Percentiles rank a stretch among this genome's conserved stretches.
Conservation (phyloP, 495 filamentous ascomycete genomes). For the Physcia stellaris region DNA sequence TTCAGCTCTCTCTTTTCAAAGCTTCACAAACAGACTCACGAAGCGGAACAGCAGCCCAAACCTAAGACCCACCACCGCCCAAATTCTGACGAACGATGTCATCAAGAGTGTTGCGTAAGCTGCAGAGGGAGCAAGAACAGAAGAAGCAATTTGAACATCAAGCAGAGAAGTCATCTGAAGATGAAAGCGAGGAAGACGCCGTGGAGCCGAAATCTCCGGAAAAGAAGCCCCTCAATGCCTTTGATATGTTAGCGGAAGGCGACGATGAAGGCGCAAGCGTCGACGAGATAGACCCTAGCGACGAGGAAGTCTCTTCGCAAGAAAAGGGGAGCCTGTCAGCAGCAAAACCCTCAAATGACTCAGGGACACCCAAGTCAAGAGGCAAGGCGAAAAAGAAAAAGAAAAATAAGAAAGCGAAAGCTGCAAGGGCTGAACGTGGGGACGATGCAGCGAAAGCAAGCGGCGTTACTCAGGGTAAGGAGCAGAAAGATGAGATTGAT, state of each 20-base stretch:
- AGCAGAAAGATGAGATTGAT: slow-evolving; percentile 69
- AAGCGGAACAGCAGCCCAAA: no score
- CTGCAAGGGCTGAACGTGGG: slow-evolving; percentile 15
- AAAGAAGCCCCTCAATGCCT: slow-evolving; percentile 32
- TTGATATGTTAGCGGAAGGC: slow-evolving; percentile 26
- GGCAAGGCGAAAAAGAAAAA: slow-evolving; percentile 14
- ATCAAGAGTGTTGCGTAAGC: slow-evolving; percentile 62
- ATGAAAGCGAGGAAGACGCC: slow-evolving; percentile 36
- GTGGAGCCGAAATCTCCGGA: slow-evolving; percentile 20
- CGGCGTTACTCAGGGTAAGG: slow-evolving; percentile 15
- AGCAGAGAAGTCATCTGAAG: slow-evolving; percentile 31
- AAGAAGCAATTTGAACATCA: slow-evolving; percentile 39
- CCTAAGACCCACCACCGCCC: no score
- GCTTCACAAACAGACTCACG: no score
- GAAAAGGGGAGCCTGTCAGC: neutral
- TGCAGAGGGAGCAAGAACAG: slow-evolving; percentile 51
- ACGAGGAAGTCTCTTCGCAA: neutral
- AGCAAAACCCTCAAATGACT: no score
- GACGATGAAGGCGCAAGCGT: slow-evolving; percentile 12
- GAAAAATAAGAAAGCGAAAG: slow-evolving; percentile 12
- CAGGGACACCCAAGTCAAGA: slow-evolving; percentile 13
- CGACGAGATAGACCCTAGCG: slow-evolving; percentile 1
- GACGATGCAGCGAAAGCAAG: slow-evolving; percentile 23
- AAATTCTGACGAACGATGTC: slow-evolving; percentile 65
- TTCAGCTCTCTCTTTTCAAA: no score